These are phyloP conservation scores for Artemisia argyi DNA, from an alignment of 129 eudicot genomes.

Conservation along the genomic window DNA sequence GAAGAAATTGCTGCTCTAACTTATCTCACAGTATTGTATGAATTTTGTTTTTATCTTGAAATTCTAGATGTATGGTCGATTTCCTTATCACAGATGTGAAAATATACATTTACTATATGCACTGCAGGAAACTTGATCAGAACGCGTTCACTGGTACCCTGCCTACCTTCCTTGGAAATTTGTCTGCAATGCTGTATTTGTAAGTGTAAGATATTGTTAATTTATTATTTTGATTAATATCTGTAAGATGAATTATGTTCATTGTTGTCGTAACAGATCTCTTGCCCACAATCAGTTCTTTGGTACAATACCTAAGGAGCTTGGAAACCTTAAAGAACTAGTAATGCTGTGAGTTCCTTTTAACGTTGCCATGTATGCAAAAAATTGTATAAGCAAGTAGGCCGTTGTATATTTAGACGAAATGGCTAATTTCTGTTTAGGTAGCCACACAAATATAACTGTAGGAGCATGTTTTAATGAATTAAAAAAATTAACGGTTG, in stretches of 20 bases:
- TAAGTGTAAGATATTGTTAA: constrained; percentile 32
- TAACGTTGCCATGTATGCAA: neutral
- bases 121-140: constrained; percentile 48
- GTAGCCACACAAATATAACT: too few relatives aligned
- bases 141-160: constrained; percentile 68
- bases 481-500: too few relatives aligned
- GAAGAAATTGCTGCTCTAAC: constrained; percentile 43
- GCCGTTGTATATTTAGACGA: neutral
- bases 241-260: too few relatives aligned
- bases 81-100: constrained; percentile 4
- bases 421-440: too few relatives aligned
- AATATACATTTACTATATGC: constrained; percentile 1
- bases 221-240: neutral
- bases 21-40: constrained; percentile 51
- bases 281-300: constrained; percentile 49
- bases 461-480: too few relatives aligned
- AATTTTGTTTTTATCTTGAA: too few relatives aligned
- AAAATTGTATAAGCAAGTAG: neutral
- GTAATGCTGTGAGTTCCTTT: constrained; percentile 41
- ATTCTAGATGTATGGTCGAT: neutral
- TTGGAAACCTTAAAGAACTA: constrained; percentile 55
- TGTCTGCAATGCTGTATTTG: constrained; percentile 35
- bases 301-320: constrained; percentile 52
- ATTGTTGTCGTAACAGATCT: too few relatives aligned
- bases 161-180: constrained; percentile 60